phyloP scores from a whole-genome alignment of 495 filamentous ascomycete species.

The Aspergillus heteromorphus region DNA sequence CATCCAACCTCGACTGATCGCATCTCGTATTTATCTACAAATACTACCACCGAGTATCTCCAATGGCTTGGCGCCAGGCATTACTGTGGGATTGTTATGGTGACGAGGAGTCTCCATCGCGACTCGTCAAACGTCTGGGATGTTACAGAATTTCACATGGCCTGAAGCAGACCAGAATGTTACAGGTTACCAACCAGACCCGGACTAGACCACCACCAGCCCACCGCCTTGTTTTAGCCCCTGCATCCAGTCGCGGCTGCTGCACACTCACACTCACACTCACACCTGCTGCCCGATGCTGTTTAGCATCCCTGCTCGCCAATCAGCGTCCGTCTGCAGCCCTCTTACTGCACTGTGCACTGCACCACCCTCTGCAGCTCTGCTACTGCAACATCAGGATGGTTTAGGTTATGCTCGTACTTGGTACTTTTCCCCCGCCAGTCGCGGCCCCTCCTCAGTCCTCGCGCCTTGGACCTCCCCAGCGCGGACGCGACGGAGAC shows the following conservation, averaged over 20 bases:
- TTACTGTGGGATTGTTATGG: not conserved
- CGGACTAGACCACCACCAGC: not conserved
- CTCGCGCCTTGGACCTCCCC: not conserved
- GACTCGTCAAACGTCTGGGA: not conserved
- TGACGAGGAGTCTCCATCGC: not conserved
- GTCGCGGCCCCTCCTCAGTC: not conserved
- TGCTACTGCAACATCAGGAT: not conserved
- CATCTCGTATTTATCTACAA: not conserved
- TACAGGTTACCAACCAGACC: not conserved
- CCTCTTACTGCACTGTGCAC: not conserved
- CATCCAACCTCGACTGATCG: not conserved
- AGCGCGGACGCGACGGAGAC: not conserved
- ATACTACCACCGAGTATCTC: too few relatives aligned
- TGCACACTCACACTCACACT: not conserved
- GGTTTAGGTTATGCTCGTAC: not conserved
- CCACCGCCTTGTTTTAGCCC: slow-evolving; percentile 3
- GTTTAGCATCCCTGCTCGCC: not conserved
- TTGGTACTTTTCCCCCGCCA: not conserved
- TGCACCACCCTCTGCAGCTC: not conserved
- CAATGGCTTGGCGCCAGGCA: too few relatives aligned
- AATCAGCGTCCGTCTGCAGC: not conserved
- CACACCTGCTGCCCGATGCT: not conserved
- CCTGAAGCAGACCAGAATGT: slow-evolving; percentile 1
- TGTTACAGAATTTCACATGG: slow-evolving; percentile 4
- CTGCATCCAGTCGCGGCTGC: not conserved